phyloP scores from a whole-genome alignment of 2,329 filamentous ascomycete species.

The Geosmithia putterillii region DNA sequence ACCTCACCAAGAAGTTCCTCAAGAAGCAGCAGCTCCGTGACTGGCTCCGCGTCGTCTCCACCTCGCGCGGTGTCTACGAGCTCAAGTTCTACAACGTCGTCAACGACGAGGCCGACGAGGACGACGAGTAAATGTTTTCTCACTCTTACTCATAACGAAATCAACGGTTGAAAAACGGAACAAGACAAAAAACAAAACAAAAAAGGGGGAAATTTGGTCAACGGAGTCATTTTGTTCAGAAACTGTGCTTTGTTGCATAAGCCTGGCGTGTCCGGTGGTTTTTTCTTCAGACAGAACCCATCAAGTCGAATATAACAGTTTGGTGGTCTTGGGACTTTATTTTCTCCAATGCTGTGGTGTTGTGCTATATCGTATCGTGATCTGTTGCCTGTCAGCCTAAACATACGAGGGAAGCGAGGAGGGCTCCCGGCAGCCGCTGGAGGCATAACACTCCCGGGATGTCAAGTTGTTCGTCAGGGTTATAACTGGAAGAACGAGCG shows the following conservation, averaged over 20 bases:
- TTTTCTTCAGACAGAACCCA: background rate
- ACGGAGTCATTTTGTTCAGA: background rate
- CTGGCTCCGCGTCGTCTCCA: constrained; percentile 98
- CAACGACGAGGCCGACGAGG: constrained; percentile 93
- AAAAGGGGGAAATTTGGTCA: background rate
- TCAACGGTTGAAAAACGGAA: background rate
- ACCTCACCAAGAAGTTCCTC: constrained; percentile 99
- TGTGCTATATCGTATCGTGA: too few species aligned
- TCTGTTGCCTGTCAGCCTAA: too few species aligned
- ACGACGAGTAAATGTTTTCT: constrained; percentile 72
- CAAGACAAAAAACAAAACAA: background rate
- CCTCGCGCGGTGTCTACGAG: constrained; percentile 96
- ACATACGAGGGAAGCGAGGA: too few species aligned
- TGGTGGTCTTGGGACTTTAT: background rate
- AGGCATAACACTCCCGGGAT: too few species aligned
- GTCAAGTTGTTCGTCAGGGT: too few species aligned
- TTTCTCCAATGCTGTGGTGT: background rate
- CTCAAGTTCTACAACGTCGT: constrained; percentile 99
- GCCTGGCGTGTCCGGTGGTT: background rate
- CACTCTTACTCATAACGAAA: background rate
- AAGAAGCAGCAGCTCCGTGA: constrained; percentile 99
- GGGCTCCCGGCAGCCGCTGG: too few species aligned
- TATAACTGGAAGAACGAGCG: too few species aligned
- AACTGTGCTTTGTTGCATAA: background rate
- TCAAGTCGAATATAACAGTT: background rate